Evolutionary conservation across 2,329 filamentous ascomycete genomes (phyloP), one percentile per base, ranked within the genome.

Genomic region (Penicillium sp.): DNA sequence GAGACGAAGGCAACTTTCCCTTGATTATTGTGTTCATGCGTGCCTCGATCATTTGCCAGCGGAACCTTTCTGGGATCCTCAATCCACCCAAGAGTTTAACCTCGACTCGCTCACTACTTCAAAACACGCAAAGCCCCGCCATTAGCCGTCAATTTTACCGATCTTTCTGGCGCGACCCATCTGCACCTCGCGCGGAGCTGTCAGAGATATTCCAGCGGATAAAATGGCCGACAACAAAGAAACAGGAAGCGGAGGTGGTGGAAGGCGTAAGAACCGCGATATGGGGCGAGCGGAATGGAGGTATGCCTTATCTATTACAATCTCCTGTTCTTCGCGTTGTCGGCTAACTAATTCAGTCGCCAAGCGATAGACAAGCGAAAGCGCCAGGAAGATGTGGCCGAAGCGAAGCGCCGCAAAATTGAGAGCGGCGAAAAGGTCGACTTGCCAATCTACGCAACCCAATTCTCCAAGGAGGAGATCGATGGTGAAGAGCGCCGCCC

Each of bases 401-500:
- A 78, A 51, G 69, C 71, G n/a, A 86, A 86, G 70, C 80, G 82
- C 36, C 80, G 76, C 54, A 82, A 79, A 59, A 59, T 81, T 2
- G 78, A 81, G 52, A 75, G 78, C 48, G 75, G 74, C 18, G 74
- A 78, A 47, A 68, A 69, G 13, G 67, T 70, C 9, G 64, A 65
- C 26, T 65, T 71, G 34, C 74, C 73, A 5, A 82, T 84, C 56
- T 84, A 86, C 59, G 80, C 81, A 6, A 78, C 79, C 4, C 75
- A 81, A 39, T 88, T 87, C 65, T 78, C 84, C 50, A 83, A 89
- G 64, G 91, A 94, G 60, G 92, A 97, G 75, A 93, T 97, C 63
- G 90, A 88, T 11, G 85, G 86, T 43, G 94, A 99, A 72, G 87
- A 88, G 70, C 86, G 93, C 60, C 85, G 86, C 53, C 94, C 94